These are phyloP conservation scores for Stagonosporopsis tanaceti DNA, from an alignment of 2,329 filamentous ascomycete genomes.

Conservation along the genomic window DNA sequence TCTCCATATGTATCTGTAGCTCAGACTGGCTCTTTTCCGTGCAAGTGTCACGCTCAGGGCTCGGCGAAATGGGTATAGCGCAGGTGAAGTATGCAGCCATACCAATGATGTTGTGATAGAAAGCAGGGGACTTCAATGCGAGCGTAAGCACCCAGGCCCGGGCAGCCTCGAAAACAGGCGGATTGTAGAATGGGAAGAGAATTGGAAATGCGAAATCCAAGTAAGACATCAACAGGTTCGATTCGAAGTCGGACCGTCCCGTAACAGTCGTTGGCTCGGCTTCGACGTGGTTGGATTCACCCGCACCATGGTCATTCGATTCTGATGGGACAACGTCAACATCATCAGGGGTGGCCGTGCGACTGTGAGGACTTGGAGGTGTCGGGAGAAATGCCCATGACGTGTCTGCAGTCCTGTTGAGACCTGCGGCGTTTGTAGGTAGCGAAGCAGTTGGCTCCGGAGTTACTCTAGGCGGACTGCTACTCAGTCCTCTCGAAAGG, in stretches of 20 bases:
- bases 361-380: not conserved
- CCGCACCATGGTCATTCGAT: not conserved
- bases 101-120: constrained; percentile 52
- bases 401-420: not conserved
- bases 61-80: constrained; percentile 6
- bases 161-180: constrained; percentile 63
- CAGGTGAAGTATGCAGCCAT: constrained; percentile 15
- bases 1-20: constrained; percentile 6
- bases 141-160: constrained; percentile 68
- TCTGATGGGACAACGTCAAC: not conserved
- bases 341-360: not conserved
- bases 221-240: constrained; percentile 54
- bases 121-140: constrained; percentile 21
- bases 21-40: not conserved
- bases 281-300: no score
- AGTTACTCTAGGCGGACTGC: not conserved
- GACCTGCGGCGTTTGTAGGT: not conserved
- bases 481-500: not conserved
- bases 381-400: not conserved
- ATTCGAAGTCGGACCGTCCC: not conserved
- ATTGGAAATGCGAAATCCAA: constrained; percentile 70
- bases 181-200: constrained; percentile 69
- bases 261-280: not conserved
- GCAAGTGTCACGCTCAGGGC: not conserved
- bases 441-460: not conserved